These are phyloP conservation scores for Xylaria bambusicola DNA, from an alignment of 495 filamentous ascomycete species.

Conservation along the genomic window DNA sequence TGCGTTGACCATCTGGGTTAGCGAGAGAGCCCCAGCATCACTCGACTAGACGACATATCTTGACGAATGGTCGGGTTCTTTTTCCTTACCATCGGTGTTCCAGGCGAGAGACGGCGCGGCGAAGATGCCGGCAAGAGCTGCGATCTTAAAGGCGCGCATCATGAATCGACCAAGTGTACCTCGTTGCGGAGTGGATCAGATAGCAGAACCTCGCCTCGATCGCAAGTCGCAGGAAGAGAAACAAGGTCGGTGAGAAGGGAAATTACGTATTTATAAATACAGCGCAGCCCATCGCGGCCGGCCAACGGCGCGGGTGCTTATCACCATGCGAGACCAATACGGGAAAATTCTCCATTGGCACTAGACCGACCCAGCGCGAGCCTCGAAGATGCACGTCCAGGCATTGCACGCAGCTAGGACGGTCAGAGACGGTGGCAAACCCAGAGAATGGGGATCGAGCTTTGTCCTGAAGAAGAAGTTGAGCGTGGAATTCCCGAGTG, in stretches of 20 bases:
- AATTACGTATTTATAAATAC: conserved; percentile 3
- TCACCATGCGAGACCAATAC: no score
- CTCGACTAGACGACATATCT: no score
- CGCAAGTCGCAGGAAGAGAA: not conserved
- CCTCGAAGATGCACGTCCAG: not conserved
- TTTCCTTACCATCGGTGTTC: conserved; percentile 30
- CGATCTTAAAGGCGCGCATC: conserved; percentile 13
- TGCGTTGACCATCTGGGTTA: not conserved
- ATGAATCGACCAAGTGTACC: not conserved
- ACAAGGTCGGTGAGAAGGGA: not conserved
- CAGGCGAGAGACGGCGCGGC: conserved; percentile 23
- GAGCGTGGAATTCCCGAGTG: not conserved
- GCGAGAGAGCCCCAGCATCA: no score
- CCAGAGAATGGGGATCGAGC: not conserved
- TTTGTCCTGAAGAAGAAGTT: conserved; percentile 14
- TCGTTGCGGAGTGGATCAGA: not conserved
- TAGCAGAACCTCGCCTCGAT: not conserved
- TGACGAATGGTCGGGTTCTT: not conserved
- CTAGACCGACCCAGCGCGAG: not conserved
- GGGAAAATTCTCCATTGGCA: not conserved
- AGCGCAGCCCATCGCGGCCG: not conserved
- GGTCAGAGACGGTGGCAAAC: conserved; percentile 1
- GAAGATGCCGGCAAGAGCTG: conserved; percentile 7
- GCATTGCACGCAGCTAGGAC: not conserved
- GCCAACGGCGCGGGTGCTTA: no score